Percentiles rank a stretch among this genome's conserved stretches.
Conservation (phyloP, 768 basidiomycete genomes). For the Sutorius australiensis region DNA sequence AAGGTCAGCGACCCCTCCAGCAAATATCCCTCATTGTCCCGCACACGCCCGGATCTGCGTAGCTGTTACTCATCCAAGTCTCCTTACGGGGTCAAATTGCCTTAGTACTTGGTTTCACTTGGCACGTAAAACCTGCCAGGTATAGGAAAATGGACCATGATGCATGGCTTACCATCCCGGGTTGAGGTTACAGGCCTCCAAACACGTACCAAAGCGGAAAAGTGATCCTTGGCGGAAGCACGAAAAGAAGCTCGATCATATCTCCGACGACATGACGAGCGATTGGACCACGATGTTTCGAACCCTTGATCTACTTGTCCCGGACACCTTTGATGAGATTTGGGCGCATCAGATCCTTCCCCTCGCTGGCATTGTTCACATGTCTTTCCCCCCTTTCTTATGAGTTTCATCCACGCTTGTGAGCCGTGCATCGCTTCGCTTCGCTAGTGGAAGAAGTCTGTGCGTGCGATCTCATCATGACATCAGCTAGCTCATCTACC, state of each 20-base stretch:
- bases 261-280: not conserved
- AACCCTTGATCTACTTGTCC: not conserved
- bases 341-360: not conserved
- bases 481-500: not conserved
- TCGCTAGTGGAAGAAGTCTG: not conserved
- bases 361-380: not conserved
- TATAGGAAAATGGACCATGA: not conserved
- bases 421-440: not conserved
- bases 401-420: not conserved
- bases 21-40: not conserved
- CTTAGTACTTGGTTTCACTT: not conserved
- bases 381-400: not conserved
- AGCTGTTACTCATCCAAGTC: not conserved
- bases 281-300: no score
- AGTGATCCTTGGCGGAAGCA: no score
- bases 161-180: not conserved
- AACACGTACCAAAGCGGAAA: not conserved
- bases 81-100: no score
- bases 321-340: not conserved
- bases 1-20: not conserved
- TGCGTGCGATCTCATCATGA: not conserved
- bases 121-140: not conserved
- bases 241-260: not conserved
- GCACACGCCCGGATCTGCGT: not conserved
- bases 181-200: no score